Conservation (phyloP, 2,329 filamentous ascomycete species). For the Aciculosporium take region DNA sequence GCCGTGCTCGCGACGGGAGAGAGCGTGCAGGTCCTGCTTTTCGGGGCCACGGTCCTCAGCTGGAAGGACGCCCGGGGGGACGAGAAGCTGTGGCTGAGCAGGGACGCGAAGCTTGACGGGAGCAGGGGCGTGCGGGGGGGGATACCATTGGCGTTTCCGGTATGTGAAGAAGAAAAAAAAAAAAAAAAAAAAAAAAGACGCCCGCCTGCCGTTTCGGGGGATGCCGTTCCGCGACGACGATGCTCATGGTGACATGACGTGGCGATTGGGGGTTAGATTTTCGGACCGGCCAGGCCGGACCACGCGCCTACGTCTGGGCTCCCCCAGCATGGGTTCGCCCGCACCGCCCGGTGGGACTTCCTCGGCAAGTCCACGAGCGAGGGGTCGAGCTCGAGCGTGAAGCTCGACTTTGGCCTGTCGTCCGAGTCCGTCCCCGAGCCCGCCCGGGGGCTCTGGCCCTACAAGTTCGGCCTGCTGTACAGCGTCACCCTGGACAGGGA, state of each 20-base stretch:
- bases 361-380: constrained; percentile 60
- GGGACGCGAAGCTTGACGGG: constrained; percentile 68
- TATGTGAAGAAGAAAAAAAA: constrained; percentile 28
- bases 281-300: constrained; percentile 65
- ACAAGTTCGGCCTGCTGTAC: constrained; percentile 82
- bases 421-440: constrained; percentile 55
- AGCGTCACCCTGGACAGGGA: constrained; percentile 71
- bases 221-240: neutral
- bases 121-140: constrained; percentile 82
- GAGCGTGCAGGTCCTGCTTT: constrained; percentile 72
- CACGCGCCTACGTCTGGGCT: constrained; percentile 66
- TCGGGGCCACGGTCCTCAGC: constrained; percentile 80
- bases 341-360: constrained; percentile 83
- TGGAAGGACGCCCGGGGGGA: constrained; percentile 73
- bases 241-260: neutral
- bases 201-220: too few species aligned
- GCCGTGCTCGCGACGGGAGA: constrained; percentile 77
- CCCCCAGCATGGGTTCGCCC: constrained; percentile 89
- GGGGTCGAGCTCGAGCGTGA: constrained; percentile 52
- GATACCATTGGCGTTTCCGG: constrained; percentile 85
- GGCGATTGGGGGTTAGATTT: constrained; percentile 43
- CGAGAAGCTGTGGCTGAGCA: constrained; percentile 79
- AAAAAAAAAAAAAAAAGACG: neutral
- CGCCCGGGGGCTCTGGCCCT: constrained; percentile 62
- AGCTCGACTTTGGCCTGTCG: constrained; percentile 90